Evolutionary conservation across 495 filamentous ascomycete genomes (phyloP), one percentile per base, ranked within the genome.

Genomic region (Elasticomyces elasticus): DNA sequence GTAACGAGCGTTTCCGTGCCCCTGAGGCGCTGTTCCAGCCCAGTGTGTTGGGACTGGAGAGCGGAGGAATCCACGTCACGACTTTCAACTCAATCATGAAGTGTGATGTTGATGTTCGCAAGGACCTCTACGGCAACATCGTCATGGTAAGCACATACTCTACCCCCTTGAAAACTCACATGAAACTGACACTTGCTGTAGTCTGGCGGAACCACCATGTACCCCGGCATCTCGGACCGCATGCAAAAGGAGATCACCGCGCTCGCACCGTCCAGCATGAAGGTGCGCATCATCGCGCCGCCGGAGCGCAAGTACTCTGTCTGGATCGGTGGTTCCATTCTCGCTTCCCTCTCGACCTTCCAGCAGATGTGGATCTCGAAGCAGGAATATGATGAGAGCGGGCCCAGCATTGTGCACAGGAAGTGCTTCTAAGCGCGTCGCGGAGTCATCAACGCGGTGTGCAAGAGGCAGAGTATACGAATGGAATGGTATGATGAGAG

Each of bases 291-390:
- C 70, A 85, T 85, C 64, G 82, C 82, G 69, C 82, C 82, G 61
- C 82, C 82, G 47, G 82, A 85, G 76, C 81, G 82, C 66, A 85
- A 85, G 74, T 85, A 85, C 79, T 85, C 92, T 58, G 92, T 98
- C 79, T 98, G 92, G 92, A 98, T 98, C 73, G 92, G 92, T 89
- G 92, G 92, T 82, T 98, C 92, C 73, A 98, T 98, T 72, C 77
- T 98, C 69, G 92, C 92, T 62, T 98, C 92, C 59, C 87, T 98
- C 61, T 98, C 92, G 55, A 97, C 92, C 76, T 97, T 97, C 89
- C 92, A 98, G 78, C 92, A 97, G 79, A 98, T 98, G 94, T 98
- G 92, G 92, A 97, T 98, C 84, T 98, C 92, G 61, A 98, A 98
- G 87, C 92, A 98, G 79, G 92, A 97, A 81, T 97, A 97, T 82